These are phyloP conservation scores for Calonectria montana DNA, from an alignment of 2,329 filamentous ascomycete genomes.

Conservation along the genomic window DNA sequence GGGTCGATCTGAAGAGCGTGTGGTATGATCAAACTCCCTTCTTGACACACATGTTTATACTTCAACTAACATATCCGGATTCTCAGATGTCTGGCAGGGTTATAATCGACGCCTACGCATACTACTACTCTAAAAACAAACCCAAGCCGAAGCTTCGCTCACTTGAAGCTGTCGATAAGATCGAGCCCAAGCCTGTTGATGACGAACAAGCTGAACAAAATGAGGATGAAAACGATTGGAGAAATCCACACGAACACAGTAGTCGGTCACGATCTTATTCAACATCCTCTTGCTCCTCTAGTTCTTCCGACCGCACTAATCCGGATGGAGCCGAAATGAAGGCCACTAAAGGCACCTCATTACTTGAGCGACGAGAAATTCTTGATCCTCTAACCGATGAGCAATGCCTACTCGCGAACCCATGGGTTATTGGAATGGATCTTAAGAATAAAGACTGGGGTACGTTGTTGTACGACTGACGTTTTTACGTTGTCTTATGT, in stretches of 20 bases:
- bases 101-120: conserved; percentile 11
- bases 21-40: neutral
- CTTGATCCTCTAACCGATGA: neutral
- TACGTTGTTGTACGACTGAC: neutral
- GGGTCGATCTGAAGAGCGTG: neutral
- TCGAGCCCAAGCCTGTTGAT: neutral
- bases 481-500: too few relatives aligned
- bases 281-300: neutral
- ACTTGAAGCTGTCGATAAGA: neutral
- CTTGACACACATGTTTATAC: too few relatives aligned
- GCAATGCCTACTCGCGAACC: conserved; percentile 5
- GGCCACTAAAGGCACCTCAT: neutral
- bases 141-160: neutral
- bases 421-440: conserved; percentile 13
- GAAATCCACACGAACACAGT: neutral
- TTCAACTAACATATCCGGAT: neutral
- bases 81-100: conserved; percentile 2
- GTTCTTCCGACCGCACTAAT: neutral
- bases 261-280: neutral
- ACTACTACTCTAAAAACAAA: neutral
- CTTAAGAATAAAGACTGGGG: conserved; percentile 16
- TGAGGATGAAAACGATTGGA: neutral
- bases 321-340: neutral
- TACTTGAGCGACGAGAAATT: neutral
- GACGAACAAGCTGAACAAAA: neutral